Percentiles rank a stretch among this genome's conserved stretches.
These are phyloP conservation scores for Pyrrhoderma lamaoense DNA, from an alignment of 1,284 basidiomycete genomes.

Conservation along the genomic window DNA sequence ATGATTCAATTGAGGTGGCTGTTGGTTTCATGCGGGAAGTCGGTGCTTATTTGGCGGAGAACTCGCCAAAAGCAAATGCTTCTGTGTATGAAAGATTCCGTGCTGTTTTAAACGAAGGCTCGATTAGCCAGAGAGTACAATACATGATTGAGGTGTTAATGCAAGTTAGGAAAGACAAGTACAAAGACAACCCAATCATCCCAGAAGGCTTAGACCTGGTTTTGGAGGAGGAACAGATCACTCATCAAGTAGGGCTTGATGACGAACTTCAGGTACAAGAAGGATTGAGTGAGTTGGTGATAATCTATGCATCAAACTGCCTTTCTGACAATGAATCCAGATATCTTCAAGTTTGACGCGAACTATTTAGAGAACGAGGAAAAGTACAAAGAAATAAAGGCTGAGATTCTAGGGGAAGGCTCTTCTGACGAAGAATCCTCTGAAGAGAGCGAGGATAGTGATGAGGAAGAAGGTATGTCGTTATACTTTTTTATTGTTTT, in stretches of 20 bases:
- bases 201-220: slow-evolving; percentile 94
- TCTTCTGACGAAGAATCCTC: slow-evolving; percentile 67
- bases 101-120: slow-evolving; percentile 91
- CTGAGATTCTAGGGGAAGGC: slow-evolving; percentile 88
- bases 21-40: slow-evolving; percentile 97
- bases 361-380: slow-evolving; percentile 90
- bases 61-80: slow-evolving; percentile 90
- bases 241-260: slow-evolving; percentile 87
- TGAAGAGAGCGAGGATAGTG: slow-evolving; percentile 56
- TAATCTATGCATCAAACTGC: slow-evolving; percentile 1
- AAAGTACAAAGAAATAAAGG: slow-evolving; percentile 86
- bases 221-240: slow-evolving; percentile 96
- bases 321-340: slow-evolving; percentile 33
- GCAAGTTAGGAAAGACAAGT: slow-evolving; percentile 97
- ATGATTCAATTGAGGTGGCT: slow-evolving; percentile 97
- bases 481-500: slow-evolving; percentile 11
- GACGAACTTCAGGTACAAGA: slow-evolving; percentile 93
- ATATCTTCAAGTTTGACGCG: slow-evolving; percentile 94
- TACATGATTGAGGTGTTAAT: slow-evolving; percentile 99
- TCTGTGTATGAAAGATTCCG: slow-evolving; percentile 94
- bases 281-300: slow-evolving; percentile 67
- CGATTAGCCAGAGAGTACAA: slow-evolving; percentile 93
- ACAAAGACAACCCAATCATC: slow-evolving; percentile 94
- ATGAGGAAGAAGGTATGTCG: slow-evolving; percentile 48
- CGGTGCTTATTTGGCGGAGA: slow-evolving; percentile 90